These are phyloP conservation scores for Elsinoe arachidis DNA, from an alignment of 2,329 filamentous ascomycete genomes.

Conservation along the genomic window DNA sequence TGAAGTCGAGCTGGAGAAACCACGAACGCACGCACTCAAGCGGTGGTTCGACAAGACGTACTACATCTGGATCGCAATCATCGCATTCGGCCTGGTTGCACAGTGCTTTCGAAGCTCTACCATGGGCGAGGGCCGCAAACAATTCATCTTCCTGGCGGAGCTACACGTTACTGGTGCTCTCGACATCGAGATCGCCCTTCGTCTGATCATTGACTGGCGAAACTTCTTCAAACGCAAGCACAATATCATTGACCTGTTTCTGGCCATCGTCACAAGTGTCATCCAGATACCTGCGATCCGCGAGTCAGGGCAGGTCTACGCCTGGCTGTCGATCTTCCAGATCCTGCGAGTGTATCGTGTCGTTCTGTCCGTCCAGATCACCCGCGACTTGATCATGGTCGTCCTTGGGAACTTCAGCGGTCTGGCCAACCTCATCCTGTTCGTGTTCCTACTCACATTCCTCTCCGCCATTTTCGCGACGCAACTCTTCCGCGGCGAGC, in stretches of 20 bases:
- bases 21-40: conserved; percentile 50
- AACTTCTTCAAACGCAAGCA: conserved; percentile 63
- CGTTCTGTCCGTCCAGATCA: conserved; percentile 80
- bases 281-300: conserved; percentile 80
- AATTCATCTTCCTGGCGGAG: conserved; percentile 65
- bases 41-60: conserved; percentile 63
- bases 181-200: conserved; percentile 70
- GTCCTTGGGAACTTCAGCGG: conserved; percentile 87
- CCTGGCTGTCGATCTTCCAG: conserved; percentile 87
- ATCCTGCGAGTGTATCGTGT: conserved; percentile 86
- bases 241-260: conserved; percentile 71
- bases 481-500: conserved; percentile 83
- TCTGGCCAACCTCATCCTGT: conserved; percentile 89
- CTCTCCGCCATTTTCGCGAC: conserved; percentile 86
- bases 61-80: conserved; percentile 71
- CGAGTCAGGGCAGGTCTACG: conserved; percentile 62
- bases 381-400: conserved; percentile 71
- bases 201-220: conserved; percentile 71
- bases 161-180: conserved; percentile 68
- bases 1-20: conserved; percentile 30
- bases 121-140: conserved; percentile 55
- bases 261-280: conserved; percentile 73
- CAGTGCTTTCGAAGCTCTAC: conserved; percentile 67
- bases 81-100: conserved; percentile 68
- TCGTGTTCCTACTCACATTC: conserved; percentile 93